These are phyloP conservation scores for Pleurotus salmoneostramineus DNA, from an alignment of 768 basidiomycete species.

Conservation along the genomic window DNA sequence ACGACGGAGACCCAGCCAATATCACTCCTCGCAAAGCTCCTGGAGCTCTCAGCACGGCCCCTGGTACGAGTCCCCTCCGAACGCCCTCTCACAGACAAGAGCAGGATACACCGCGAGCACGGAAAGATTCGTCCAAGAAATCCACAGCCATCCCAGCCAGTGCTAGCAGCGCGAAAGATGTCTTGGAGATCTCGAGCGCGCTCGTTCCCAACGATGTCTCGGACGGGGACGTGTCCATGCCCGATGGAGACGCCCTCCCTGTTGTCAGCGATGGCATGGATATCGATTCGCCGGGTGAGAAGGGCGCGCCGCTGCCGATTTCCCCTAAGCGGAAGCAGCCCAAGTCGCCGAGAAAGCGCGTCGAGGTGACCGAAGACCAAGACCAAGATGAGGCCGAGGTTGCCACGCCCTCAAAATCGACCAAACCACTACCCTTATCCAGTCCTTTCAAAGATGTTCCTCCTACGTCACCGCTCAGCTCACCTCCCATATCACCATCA, in stretches of 20 bases:
- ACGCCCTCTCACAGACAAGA: constrained; percentile 10
- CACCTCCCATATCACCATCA: not conserved
- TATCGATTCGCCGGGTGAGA: not conserved
- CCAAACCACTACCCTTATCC: not conserved
- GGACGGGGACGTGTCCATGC: not conserved
- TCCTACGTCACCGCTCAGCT: not conserved
- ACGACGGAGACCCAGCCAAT: not conserved
- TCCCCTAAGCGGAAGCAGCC: not conserved
- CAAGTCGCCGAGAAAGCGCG: not conserved
- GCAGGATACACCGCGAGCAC: not conserved
- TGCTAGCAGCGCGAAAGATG: constrained; percentile 6
- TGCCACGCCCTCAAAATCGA: too few relatives aligned
- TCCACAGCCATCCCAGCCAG: not conserved
- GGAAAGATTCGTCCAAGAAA: not conserved
- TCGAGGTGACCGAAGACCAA: not conserved
- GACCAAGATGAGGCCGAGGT: too few relatives aligned
- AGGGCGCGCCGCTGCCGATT: not conserved
- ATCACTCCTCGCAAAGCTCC: not conserved
- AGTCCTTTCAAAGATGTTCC: not conserved
- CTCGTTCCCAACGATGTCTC: constrained; percentile 7
- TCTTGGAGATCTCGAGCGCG: constrained; percentile 5
- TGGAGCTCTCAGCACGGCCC: not conserved
- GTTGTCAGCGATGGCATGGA: not conserved
- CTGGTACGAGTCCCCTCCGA: not conserved
- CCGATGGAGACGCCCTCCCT: not conserved